Evolutionary conservation across 495 filamentous ascomycete genomes (phyloP).

Genomic region (Bombardia bombarda): DNA sequence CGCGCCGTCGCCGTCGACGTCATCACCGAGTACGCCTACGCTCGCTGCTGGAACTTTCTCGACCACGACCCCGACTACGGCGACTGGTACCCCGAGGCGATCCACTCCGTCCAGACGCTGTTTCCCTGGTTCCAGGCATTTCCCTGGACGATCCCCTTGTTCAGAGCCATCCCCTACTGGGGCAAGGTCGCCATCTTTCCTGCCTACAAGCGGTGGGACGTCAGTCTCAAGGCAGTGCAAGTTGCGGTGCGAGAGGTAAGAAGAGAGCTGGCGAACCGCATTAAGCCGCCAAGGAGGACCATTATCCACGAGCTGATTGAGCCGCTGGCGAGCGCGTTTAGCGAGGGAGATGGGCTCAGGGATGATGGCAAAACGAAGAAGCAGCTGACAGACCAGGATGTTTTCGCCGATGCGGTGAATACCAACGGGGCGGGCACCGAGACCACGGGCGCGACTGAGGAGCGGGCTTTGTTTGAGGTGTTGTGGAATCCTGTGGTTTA

Average conservation of each 20-base stretch:
- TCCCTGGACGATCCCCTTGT: constrained; percentile 8
- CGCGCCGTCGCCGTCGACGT: constrained; percentile 34
- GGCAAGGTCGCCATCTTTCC: constrained; percentile 9
- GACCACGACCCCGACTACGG: constrained; percentile 7
- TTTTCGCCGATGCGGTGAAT: constrained; percentile 25
- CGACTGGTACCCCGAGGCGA: constrained; percentile 14
- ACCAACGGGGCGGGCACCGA: constrained; percentile 28
- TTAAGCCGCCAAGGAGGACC: constrained; percentile 8
- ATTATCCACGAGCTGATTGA: constrained; percentile 23
- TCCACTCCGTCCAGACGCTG: constrained; percentile 8
- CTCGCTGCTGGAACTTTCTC: constrained; percentile 17
- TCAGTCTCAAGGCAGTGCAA: too few relatives aligned
- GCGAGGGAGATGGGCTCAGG: constrained; percentile 1
- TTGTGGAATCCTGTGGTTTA: constrained; percentile 24
- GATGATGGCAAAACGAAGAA: constrained; percentile 10
- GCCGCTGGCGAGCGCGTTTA: not conserved
- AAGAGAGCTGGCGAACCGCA: constrained; percentile 1
- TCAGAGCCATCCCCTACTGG: constrained; percentile 6
- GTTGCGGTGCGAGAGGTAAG: constrained; percentile 11
- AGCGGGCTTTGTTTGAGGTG: constrained; percentile 27
- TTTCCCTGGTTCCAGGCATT: constrained; percentile 13
- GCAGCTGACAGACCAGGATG: constrained; percentile 12
- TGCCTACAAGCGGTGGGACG: constrained; percentile 6
- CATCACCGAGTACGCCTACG: constrained; percentile 36
- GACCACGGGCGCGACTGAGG: constrained; percentile 34